Evolutionary conservation across 306 rosid genomes (phyloP).

Genomic region (Crotalaria pallida): DNA sequence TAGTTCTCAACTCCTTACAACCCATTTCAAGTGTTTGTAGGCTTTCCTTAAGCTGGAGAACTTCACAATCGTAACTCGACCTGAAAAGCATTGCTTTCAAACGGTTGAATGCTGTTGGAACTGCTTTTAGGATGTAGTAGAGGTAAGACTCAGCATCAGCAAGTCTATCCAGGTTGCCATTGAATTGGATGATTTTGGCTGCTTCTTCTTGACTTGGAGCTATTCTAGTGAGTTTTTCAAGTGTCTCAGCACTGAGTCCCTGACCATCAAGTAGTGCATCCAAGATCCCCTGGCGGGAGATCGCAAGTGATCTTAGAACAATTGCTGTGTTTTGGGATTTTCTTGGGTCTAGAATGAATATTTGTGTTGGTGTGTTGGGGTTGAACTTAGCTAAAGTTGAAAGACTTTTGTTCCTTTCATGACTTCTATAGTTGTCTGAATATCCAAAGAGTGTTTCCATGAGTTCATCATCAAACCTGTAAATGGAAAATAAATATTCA

Average conservation of each 20-base stretch:
- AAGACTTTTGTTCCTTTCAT: conserved; percentile 29
- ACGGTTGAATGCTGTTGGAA: conserved; percentile 65
- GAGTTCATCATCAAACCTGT: conserved; percentile 73
- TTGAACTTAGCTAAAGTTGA: conserved; percentile 31
- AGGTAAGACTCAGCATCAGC: conserved; percentile 81
- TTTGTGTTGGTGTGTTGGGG: conserved; percentile 39
- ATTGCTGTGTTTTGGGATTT: conserved; percentile 79
- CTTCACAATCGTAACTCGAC: conserved; percentile 50
- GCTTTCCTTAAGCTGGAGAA: conserved; percentile 52
- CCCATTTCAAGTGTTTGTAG: conserved; percentile 54
- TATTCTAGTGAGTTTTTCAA: conserved; percentile 73
- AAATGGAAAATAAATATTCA: background rate
- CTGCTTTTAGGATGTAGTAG: conserved; percentile 53
- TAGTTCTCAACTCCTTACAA: conserved; percentile 59
- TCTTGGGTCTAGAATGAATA: conserved; percentile 63
- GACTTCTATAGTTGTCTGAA: conserved; percentile 26
- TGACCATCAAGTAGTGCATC: conserved; percentile 66
- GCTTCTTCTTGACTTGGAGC: conserved; percentile 67
- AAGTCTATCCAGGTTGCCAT: conserved; percentile 53
- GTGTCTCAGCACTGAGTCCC: conserved; percentile 59
- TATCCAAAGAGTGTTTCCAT: conserved; percentile 82
- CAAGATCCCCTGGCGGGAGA: conserved; percentile 53
- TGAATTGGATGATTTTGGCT: conserved; percentile 52
- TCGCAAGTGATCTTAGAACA: conserved; percentile 54
- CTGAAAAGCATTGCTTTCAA: conserved; percentile 72